phyloP scores from a whole-genome alignment of 345 rosid species.

The thale cress (Arabidopsis thaliana) region DNA sequence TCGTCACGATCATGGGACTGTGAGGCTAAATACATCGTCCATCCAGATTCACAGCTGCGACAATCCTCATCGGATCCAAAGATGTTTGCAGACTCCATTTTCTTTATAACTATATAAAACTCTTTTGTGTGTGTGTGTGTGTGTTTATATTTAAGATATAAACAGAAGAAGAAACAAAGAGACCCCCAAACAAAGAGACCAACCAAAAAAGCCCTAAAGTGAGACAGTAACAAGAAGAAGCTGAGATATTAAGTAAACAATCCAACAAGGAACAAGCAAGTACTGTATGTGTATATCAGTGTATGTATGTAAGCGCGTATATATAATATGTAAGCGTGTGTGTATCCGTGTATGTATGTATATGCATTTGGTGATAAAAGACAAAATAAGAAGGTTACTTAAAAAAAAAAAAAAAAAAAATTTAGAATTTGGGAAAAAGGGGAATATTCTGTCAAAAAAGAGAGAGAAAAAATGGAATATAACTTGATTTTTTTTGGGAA shows the following conservation, averaged over 20 bases:
- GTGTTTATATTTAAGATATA: background rate
- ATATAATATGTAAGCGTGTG: constrained; percentile 20
- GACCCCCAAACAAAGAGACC: constrained; percentile 34
- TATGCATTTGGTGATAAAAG: constrained; percentile 32
- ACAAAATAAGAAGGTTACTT: constrained; percentile 28
- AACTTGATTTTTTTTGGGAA: constrained; percentile 3
- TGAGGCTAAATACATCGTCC: constrained; percentile 70
- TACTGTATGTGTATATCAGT: background rate
- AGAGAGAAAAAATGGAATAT: background rate
- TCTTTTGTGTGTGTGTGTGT: background rate
- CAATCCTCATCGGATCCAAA: constrained; percentile 50
- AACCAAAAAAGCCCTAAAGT: constrained; percentile 39
- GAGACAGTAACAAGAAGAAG: constrained; percentile 41
- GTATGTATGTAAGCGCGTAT: constrained; percentile 9
- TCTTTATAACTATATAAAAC: background rate
- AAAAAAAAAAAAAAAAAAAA: background rate
- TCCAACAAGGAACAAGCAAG: constrained; percentile 20
- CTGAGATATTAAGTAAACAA: constrained; percentile 42
- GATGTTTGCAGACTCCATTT: constrained; percentile 56
- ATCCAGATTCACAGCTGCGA: constrained; percentile 64
- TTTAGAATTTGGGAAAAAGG: background rate
- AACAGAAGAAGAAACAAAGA: constrained; percentile 26
- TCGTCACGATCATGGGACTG: constrained; percentile 40
- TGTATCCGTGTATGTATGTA: constrained; percentile 21
- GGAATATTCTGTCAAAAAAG: constrained; percentile 24